Evolutionary conservation across 2,329 filamentous ascomycete genomes (phyloP).

Genomic region (Alternaria arborescens): DNA sequence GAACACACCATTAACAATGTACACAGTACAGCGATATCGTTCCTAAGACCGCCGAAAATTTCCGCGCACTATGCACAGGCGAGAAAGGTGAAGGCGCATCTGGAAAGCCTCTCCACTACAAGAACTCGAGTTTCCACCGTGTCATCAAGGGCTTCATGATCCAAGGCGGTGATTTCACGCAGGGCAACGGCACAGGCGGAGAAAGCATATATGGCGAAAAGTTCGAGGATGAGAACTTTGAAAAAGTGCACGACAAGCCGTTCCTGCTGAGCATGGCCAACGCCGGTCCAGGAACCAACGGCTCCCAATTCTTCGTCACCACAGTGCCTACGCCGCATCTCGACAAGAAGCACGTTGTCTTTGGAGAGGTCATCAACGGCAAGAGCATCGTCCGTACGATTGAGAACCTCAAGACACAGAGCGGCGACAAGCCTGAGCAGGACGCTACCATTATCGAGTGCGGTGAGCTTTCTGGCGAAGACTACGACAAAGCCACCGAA

Average conservation of each 20-base stretch:
- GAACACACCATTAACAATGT: slow-evolving; percentile 13
- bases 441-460: slow-evolving; percentile 75
- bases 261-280: slow-evolving; percentile 99
- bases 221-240: slow-evolving; percentile 97
- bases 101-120: slow-evolving; percentile 90
- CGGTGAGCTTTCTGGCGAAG: slow-evolving; percentile 80
- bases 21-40: slow-evolving; percentile 64
- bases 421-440: slow-evolving; percentile 77
- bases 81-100: slow-evolving; percentile 86
- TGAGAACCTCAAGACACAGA: slow-evolving; percentile 80
- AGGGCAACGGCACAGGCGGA: slow-evolving; percentile 91
- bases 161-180: slow-evolving; percentile 96
- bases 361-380: slow-evolving; percentile 90
- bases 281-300: slow-evolving; percentile 92
- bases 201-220: slow-evolving; percentile 98
- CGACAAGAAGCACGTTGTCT: slow-evolving; percentile 96
- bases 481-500: slow-evolving; percentile 70
- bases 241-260: slow-evolving; percentile 87
- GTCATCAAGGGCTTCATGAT: slow-evolving; percentile 99
- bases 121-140: slow-evolving; percentile 90
- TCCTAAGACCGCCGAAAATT: slow-evolving; percentile 96
- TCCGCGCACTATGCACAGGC: slow-evolving; percentile 90
- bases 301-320: slow-evolving; percentile 97
- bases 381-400: slow-evolving; percentile 91
- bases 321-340: slow-evolving; percentile 94